Percentiles rank a stretch among this genome's conserved stretches.
Evolutionary conservation across 208 protist genomes (phyloP).

Genomic region (Leishmania lainsoni): DNA sequence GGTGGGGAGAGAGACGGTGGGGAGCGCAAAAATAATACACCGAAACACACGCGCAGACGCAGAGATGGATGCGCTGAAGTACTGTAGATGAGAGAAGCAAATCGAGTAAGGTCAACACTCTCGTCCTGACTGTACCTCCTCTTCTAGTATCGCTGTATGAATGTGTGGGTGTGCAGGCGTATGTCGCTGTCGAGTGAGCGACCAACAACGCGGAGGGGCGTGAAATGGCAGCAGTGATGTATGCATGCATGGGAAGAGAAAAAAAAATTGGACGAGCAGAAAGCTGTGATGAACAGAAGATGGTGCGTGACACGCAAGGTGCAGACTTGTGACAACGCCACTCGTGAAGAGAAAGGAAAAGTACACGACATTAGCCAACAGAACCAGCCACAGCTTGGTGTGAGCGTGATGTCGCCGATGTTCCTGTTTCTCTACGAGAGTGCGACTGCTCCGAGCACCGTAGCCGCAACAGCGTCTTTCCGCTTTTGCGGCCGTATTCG

Average conservation of each 20-base stretch:
- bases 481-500: neutral
- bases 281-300: neutral
- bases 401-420: neutral
- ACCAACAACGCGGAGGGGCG: neutral
- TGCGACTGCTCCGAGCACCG: neutral
- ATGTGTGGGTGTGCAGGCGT: neutral
- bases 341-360: no score
- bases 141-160: neutral
- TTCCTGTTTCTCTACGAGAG: no score
- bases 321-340: neutral
- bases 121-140: neutral
- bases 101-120: neutral
- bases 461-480: neutral
- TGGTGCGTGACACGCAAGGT: neutral
- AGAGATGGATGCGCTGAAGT: neutral
- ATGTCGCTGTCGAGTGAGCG: neutral
- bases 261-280: conserved; percentile 9
- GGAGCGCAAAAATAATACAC: neutral
- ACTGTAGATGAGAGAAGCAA: neutral
- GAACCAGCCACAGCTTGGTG: neutral
- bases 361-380: neutral
- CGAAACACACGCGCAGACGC: neutral
- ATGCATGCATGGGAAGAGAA: neutral
- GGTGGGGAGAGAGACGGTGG: neutral
- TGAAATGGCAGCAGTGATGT: neutral